Percentiles rank a stretch among this genome's conserved stretches.
These are phyloP conservation scores for Leptoxyphium fumago DNA, from an alignment of 2,329 filamentous ascomycete genomes.

Conservation along the genomic window DNA sequence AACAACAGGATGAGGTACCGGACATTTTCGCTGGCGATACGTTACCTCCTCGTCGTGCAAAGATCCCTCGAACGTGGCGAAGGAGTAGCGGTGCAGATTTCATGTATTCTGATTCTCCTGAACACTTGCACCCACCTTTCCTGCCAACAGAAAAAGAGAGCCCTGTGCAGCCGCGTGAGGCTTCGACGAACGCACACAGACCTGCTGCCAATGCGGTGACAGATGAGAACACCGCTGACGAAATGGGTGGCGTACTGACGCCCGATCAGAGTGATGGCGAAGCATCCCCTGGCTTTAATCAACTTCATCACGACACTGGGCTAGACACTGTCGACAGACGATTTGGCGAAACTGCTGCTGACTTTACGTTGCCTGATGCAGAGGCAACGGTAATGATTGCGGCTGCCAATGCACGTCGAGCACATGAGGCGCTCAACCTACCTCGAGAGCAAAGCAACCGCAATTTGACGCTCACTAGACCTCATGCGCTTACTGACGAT, in stretches of 20 bases:
- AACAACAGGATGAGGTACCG: slow-evolving; percentile 12
- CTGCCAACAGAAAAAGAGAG: not conserved
- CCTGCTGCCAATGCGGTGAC: not conserved
- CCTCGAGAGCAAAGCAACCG: too few relatives aligned
- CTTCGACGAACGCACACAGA: not conserved
- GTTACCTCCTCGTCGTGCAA: slow-evolving; percentile 22
- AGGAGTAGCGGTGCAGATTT: slow-evolving; percentile 24
- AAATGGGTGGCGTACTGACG: slow-evolving; percentile 16
- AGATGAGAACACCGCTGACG: slow-evolving; percentile 6
- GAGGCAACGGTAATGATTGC: not conserved
- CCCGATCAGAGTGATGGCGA: slow-evolving; percentile 19
- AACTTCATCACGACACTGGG: not conserved
- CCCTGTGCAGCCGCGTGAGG: not conserved
- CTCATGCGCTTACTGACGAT: too few relatives aligned
- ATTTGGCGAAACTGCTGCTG: not conserved
- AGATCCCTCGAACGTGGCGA: slow-evolving; percentile 29
- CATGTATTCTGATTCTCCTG: slow-evolving; percentile 24
- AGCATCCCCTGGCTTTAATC: slow-evolving; percentile 2
- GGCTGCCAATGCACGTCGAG: too few relatives aligned
- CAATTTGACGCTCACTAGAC: too few relatives aligned
- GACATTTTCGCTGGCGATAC: slow-evolving; percentile 22
- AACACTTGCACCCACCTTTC: slow-evolving; percentile 2
- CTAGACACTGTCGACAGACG: not conserved
- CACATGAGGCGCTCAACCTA: too few relatives aligned
- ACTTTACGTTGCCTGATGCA: slow-evolving; percentile 1